Conservation (phyloP, 345 rosid species). For the Mallotus nudiflorus region DNA sequence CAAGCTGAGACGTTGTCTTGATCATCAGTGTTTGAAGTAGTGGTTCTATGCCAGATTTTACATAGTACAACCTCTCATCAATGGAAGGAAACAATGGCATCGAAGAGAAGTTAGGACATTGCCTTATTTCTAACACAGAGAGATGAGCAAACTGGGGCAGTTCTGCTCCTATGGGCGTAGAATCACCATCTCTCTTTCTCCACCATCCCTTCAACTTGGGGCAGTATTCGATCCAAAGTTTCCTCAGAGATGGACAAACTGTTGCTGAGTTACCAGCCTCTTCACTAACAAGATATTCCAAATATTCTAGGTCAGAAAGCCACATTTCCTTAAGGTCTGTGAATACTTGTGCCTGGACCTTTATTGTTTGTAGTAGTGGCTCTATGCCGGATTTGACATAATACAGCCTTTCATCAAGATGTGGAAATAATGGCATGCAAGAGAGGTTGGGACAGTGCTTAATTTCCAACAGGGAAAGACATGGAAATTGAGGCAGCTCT, state of each 20-base stretch:
- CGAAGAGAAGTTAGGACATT: background rate
- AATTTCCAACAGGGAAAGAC: conserved; percentile 7
- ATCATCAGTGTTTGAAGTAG: background rate
- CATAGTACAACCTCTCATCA: background rate
- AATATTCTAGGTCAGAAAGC: background rate
- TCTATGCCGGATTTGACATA: background rate
- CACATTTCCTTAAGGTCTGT: background rate
- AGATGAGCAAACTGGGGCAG: background rate
- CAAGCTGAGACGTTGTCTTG: too few relatives aligned
- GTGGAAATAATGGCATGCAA: conserved; percentile 14
- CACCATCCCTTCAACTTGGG: background rate
- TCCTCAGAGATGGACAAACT: background rate
- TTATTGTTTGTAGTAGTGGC: background rate
- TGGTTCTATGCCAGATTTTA: background rate
- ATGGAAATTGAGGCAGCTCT: conserved; percentile 10
- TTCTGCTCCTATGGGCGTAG: background rate
- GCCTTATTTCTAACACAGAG: background rate
- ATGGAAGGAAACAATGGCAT: background rate
- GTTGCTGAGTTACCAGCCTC: background rate
- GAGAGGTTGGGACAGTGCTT: background rate
- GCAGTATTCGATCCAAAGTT: background rate
- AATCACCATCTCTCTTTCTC: background rate
- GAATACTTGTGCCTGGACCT: background rate
- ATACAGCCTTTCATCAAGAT: background rate
- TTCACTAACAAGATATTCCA: background rate